Base-by-base conservation (phyloP, 495 filamentous ascomycete genomes). In the Hypoxylon intermedium region DNA sequence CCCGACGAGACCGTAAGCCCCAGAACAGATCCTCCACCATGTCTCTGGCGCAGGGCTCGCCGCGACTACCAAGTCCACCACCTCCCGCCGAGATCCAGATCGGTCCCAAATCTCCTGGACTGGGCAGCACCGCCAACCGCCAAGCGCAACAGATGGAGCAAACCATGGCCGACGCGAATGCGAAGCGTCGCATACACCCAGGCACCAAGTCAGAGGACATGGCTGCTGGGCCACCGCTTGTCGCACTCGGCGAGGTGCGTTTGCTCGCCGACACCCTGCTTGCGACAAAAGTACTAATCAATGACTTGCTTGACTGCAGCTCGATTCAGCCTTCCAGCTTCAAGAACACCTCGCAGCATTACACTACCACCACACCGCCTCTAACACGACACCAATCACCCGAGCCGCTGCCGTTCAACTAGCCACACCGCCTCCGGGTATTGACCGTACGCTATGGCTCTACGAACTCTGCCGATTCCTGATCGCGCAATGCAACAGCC, bases 401-500 rank as follows among this genome's bases (percentile, higher is more conserved):
- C 85, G 86, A 64, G 80, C 87, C 37, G 86, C 88, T 38, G 91
- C 93, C 18, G 68, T 77, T 43, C 78, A 83, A 50, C 85, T 98
- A 28, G 87, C 92, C 42, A 85, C 86, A 9, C 86, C 91, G 36
- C 94, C 94, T 0, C 85, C 86, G 15, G 85, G 86, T 57, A 83
- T 93, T 59, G 91, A 96, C 67, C 86, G 87, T 44, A 87, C 86
- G 9, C 81, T 98, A 33, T 98, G 95, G 95, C 87, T 97, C 42
- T 98, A 98, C 74, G 94, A 98, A 73, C 87, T 98, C 44, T 96
- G 91, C 66, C 93, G 94, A 60, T 94, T 97, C 69, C 84, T 98
- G 23, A 93, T 90, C 26, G 88, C 92, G 70, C 92, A 97, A 77
- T 90, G 89, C 62, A 98, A 98, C 79, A 85, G 85, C 54, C 80